These are phyloP conservation scores for Alternaria postmessia DNA, from an alignment of 2,329 filamentous ascomycete genomes.

Conservation along the genomic window DNA sequence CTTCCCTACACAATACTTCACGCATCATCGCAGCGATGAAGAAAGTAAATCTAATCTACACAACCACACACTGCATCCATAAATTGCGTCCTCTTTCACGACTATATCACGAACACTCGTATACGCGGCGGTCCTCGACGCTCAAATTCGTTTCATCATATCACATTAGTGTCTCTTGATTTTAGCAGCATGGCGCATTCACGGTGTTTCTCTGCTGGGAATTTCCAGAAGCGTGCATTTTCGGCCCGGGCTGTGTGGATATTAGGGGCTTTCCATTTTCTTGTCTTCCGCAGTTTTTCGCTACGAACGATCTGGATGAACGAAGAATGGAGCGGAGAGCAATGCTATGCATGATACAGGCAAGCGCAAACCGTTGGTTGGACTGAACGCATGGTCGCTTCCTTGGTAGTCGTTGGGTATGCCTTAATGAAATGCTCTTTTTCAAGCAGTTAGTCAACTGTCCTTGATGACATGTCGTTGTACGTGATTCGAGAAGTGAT, in stretches of 20 bases:
- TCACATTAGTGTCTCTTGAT: constrained; percentile 1
- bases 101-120: constrained; percentile 7
- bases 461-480: not conserved
- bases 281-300: not conserved
- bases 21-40: not conserved
- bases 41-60: constrained; percentile 4
- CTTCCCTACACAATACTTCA: not conserved
- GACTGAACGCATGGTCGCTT: not conserved
- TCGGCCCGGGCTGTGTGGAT: not conserved
- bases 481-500: not conserved
- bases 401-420: not conserved
- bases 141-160: not conserved
- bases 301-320: not conserved
- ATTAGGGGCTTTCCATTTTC: not conserved
- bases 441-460: not conserved
- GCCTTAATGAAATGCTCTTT: not conserved
- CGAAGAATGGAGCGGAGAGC: not conserved
- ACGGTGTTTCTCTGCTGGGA: constrained; percentile 6
- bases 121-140: not conserved
- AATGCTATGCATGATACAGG: not conserved
- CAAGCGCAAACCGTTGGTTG: not conserved
- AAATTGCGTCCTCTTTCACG: constrained; percentile 4
- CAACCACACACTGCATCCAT: not conserved
- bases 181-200: constrained; percentile 25
- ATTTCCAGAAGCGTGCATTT: constrained; percentile 5